Percentiles rank a stretch among this genome's conserved stretches.
Evolutionary conservation across 805 yeast species (phyloP).

Genomic region (Candida michaelii): DNA sequence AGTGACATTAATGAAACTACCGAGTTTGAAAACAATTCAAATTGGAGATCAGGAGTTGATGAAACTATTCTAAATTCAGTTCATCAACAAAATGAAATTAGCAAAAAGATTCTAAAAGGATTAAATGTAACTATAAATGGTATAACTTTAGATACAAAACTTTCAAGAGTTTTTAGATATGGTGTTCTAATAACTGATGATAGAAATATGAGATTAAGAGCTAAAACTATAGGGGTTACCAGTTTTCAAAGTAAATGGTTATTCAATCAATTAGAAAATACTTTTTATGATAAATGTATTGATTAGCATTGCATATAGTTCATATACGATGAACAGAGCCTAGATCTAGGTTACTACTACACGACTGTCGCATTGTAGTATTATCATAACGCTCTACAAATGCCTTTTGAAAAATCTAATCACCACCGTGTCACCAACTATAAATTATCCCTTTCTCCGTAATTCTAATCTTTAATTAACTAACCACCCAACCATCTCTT

Average conservation of each 20-base stretch:
- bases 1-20: constrained; percentile 67
- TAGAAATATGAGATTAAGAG: constrained; percentile 65
- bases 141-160: constrained; percentile 29
- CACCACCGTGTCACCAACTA: too few relatives aligned
- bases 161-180: constrained; percentile 49
- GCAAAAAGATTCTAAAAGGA: constrained; percentile 42
- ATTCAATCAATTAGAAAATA: constrained; percentile 48
- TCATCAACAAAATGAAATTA: constrained; percentile 40
- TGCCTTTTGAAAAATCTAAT: too few relatives aligned
- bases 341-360: neutral
- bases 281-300: constrained; percentile 50
- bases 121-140: constrained; percentile 21
- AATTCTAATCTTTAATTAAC: too few relatives aligned
- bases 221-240: constrained; percentile 55
- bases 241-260: constrained; percentile 63
- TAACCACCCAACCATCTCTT: too few relatives aligned
- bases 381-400: too few relatives aligned
- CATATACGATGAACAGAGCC: neutral
- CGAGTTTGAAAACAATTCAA: constrained; percentile 70
- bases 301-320: constrained; percentile 32
- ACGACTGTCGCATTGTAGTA: too few relatives aligned
- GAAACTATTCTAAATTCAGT: constrained; percentile 60
- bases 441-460: too few relatives aligned
- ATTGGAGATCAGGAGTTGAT: constrained; percentile 73
- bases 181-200: constrained; percentile 74